Conservation (phyloP, 2,329 filamentous ascomycete species). For the Botryotinia convoluta region DNA sequence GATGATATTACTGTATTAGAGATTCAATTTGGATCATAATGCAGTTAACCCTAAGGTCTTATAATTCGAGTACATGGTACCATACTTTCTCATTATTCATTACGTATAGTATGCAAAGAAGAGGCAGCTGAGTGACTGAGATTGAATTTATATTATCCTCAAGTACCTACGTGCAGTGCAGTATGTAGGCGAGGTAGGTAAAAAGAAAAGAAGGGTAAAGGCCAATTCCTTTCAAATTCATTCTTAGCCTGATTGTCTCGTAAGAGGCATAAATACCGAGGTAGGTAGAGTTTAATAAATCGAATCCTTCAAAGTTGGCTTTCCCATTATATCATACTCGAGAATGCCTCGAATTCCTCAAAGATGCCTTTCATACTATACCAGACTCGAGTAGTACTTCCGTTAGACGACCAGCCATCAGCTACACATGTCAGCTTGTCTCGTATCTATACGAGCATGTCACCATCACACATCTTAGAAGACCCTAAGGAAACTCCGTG, state of each 20-base stretch:
- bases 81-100: background rate
- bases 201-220: background rate
- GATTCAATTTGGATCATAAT: background rate
- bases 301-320: background rate
- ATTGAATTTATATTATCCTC: background rate
- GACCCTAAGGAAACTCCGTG: background rate
- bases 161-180: background rate
- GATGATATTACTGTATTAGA: background rate
- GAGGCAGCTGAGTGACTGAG: background rate
- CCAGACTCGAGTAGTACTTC: background rate
- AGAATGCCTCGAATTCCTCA: background rate
- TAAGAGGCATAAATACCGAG: background rate
- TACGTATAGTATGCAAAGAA: conserved; percentile 4
- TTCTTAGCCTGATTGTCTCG: no score
- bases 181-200: background rate
- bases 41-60: background rate
- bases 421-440: background rate
- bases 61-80: background rate
- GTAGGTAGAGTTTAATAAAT: background rate
- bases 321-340: background rate
- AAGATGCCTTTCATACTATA: background rate
- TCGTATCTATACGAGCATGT: background rate
- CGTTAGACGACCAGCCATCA: background rate
- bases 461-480: background rate
- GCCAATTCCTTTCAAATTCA: no score